These are phyloP conservation scores for Phytophthora sansomeana DNA, from an alignment of 352 stramenopile species.

Conservation along the genomic window DNA sequence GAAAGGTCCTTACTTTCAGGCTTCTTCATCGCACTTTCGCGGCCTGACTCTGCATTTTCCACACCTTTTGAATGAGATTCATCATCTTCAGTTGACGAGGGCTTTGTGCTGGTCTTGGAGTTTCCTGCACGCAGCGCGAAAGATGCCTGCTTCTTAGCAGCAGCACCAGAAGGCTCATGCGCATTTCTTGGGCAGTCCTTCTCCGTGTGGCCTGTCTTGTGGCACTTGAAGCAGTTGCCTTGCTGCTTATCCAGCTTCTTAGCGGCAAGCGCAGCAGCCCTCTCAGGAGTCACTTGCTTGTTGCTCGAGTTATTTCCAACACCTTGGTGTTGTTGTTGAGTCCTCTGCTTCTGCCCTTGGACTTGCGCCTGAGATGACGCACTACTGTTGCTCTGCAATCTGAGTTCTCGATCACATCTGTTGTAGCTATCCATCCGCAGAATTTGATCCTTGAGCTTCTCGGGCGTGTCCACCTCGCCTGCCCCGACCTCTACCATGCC, in stretches of 20 bases:
- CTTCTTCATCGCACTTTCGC: too few species aligned
- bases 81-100: too few species aligned
- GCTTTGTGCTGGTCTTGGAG: too few species aligned
- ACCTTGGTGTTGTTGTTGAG: not conserved
- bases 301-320: not conserved
- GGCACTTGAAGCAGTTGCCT: constrained; percentile 13
- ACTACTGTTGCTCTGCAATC: not conserved
- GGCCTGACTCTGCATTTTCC: too few species aligned
- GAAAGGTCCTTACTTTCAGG: too few species aligned
- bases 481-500: constrained; percentile 1
- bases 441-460: constrained; percentile 16
- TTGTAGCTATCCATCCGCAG: constrained; percentile 14
- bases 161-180: too few species aligned
- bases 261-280: not conserved
- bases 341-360: constrained; percentile 5
- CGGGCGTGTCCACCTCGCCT: constrained; percentile 4
- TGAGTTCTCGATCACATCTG: constrained; percentile 17
- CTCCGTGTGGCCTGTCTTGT: not conserved
- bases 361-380: not conserved
- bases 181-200: not conserved
- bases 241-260: constrained; percentile 9
- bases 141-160: not conserved
- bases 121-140: too few species aligned
- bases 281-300: not conserved
- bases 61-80: too few species aligned